phyloP scores from a whole-genome alignment of 208 protist species.

The Crithidia expoeki region DNA sequence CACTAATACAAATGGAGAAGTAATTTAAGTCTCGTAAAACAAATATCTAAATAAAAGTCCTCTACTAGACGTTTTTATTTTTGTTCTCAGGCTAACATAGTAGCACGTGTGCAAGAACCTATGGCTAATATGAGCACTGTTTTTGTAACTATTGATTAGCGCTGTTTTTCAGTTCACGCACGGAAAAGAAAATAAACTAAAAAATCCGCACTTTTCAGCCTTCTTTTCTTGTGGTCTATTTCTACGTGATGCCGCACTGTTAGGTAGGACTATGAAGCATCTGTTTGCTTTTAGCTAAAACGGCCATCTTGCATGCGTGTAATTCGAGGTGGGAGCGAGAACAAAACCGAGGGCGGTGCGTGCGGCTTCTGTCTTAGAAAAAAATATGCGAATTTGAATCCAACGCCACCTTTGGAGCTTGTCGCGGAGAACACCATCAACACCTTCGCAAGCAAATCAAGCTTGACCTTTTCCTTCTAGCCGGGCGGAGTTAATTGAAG shows the following conservation, averaged over 20 bases:
- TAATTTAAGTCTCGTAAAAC: slow-evolving; percentile 11
- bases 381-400: too few relatives aligned
- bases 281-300: background rate
- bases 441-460: too few relatives aligned
- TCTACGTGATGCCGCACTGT: background rate
- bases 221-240: slow-evolving; percentile 10
- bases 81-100: slow-evolving; percentile 24
- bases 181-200: slow-evolving; percentile 15
- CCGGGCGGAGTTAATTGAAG: too few relatives aligned
- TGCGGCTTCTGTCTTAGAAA: too few relatives aligned
- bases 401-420: too few relatives aligned
- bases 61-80: slow-evolving; percentile 20
- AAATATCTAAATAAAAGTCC: slow-evolving; percentile 8
- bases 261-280: slow-evolving; percentile 12
- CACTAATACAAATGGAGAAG: slow-evolving; percentile 10
- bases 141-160: slow-evolving; percentile 22
- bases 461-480: too few relatives aligned
- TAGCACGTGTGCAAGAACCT: slow-evolving; percentile 13
- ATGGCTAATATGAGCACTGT: slow-evolving; percentile 14
- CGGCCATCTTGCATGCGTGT: background rate
- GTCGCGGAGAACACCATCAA: too few relatives aligned
- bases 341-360: too few relatives aligned
- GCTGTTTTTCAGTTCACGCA: slow-evolving; percentile 12
- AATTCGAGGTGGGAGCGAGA: too few relatives aligned
- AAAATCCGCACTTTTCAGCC: background rate